A percentile compares a stretch with the other conserved stretches of the same genome.
Conservation (phyloP, 2,329 filamentous ascomycete species). For the Penicillium olsonii region DNA sequence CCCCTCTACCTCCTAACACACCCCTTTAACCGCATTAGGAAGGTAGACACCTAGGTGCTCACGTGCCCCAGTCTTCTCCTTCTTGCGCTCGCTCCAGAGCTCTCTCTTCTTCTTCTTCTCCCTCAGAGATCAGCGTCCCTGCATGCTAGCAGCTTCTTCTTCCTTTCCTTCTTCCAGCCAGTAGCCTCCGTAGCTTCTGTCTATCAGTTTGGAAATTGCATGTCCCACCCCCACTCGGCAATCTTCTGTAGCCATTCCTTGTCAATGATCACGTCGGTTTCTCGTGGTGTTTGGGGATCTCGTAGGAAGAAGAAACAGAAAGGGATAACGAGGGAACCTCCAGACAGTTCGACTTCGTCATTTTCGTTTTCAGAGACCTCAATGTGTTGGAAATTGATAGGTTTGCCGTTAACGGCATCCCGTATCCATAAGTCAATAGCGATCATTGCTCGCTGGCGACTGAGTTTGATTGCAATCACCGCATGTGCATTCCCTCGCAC, state of each 20-base stretch:
- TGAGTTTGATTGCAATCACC: slow-evolving; percentile 1
- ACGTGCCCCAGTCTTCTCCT: too few relatives aligned
- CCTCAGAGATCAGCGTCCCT: too few relatives aligned
- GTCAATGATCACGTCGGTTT: neutral
- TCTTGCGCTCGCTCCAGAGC: too few relatives aligned
- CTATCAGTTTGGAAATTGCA: neutral
- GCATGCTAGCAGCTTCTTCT: too few relatives aligned
- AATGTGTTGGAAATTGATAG: neutral
- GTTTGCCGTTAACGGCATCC: neutral
- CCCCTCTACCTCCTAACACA: too few relatives aligned
- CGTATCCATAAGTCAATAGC: neutral
- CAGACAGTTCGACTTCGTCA: neutral
- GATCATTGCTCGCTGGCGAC: neutral
- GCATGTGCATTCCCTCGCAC: slow-evolving; percentile 6
- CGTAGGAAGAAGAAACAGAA: neutral
- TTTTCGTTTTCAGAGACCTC: neutral
- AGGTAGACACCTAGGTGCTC: too few relatives aligned
- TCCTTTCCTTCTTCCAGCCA: too few relatives aligned
- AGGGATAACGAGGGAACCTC: neutral
- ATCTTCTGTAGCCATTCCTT: neutral
- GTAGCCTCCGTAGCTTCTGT: too few relatives aligned
- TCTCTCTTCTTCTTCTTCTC: too few relatives aligned
- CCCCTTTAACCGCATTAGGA: too few relatives aligned
- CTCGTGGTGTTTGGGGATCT: neutral
- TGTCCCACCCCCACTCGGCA: neutral